phyloP scores from a whole-genome alignment of 805 yeast genomes.

The Yarrowia sp. region DNA sequence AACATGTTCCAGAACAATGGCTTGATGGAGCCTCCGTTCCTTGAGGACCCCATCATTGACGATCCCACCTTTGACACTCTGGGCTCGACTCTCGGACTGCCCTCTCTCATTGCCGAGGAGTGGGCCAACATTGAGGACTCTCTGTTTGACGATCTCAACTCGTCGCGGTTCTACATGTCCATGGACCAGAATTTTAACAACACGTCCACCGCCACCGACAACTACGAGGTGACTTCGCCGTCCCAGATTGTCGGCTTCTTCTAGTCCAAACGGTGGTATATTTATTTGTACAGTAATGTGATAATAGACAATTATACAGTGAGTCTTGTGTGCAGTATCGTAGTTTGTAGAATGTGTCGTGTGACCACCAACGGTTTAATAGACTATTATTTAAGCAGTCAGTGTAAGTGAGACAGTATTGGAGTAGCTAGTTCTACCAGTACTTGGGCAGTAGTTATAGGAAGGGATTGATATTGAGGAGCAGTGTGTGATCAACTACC shows the following conservation, averaged over 20 bases:
- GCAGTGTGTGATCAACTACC: no score
- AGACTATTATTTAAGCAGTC: background rate
- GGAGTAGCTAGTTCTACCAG: no score
- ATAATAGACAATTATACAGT: background rate
- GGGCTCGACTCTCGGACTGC: conserved; percentile 24
- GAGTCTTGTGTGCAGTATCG: no score
- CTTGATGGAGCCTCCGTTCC: conserved; percentile 6
- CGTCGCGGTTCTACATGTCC: conserved; percentile 25
- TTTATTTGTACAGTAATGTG: conserved; percentile 25
- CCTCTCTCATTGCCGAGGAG: conserved; percentile 23
- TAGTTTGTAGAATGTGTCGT: background rate
- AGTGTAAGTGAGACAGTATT: no score
- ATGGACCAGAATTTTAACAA: conserved; percentile 18
- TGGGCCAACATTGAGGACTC: conserved; percentile 27
- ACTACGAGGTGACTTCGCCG: conserved; percentile 16
- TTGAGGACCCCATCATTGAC: conserved; percentile 17
- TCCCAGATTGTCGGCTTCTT: conserved; percentile 24
- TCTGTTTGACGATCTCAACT: conserved; percentile 22
- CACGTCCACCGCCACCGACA: conserved; percentile 21
- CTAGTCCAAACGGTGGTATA: background rate
- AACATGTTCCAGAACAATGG: conserved; percentile 17
- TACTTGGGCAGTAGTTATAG: no score
- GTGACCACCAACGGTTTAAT: background rate
- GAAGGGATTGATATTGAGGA: no score
- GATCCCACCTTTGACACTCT: conserved; percentile 21